These are phyloP conservation scores for Barbarea vulgaris DNA, from an alignment of 345 rosid species.

Conservation along the genomic window DNA sequence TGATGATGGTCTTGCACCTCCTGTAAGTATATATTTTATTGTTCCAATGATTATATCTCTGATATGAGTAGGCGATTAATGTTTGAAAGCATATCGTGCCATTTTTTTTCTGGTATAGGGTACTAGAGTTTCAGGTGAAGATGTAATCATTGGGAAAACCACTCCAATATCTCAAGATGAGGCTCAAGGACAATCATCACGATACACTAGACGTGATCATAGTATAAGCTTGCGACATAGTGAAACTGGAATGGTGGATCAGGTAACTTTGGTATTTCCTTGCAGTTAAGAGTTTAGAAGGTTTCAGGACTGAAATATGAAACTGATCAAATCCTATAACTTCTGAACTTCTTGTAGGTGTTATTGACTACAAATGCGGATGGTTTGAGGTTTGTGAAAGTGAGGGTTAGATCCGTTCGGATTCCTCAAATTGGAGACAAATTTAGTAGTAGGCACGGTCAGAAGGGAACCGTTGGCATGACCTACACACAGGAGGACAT, in stretches of 20 bases:
- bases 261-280: constrained; percentile 50
- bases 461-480: constrained; percentile 99
- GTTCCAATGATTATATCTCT: constrained; percentile 13
- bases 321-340: constrained; percentile 1
- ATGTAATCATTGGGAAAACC: constrained; percentile 95
- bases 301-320: neutral
- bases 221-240: constrained; percentile 97
- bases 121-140: constrained; percentile 96
- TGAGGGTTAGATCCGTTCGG: constrained; percentile 92
- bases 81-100: neutral
- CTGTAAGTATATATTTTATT: constrained; percentile 53
- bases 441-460: constrained; percentile 97
- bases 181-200: constrained; percentile 82
- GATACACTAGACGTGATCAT: constrained; percentile 88
- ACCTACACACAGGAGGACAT: constrained; percentile 98
- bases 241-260: constrained; percentile 98
- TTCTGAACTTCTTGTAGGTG: constrained; percentile 54
- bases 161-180: constrained; percentile 91
- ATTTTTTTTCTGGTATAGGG: constrained; percentile 52
- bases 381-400: constrained; percentile 97
- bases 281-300: neutral
- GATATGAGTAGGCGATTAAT: constrained; percentile 5
- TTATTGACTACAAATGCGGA: constrained; percentile 96
- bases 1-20: constrained; percentile 99
- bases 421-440: constrained; percentile 99